These are phyloP conservation scores for Fraxinus latifolia DNA, from an alignment of 305 asterid species.

Conservation along the genomic window DNA sequence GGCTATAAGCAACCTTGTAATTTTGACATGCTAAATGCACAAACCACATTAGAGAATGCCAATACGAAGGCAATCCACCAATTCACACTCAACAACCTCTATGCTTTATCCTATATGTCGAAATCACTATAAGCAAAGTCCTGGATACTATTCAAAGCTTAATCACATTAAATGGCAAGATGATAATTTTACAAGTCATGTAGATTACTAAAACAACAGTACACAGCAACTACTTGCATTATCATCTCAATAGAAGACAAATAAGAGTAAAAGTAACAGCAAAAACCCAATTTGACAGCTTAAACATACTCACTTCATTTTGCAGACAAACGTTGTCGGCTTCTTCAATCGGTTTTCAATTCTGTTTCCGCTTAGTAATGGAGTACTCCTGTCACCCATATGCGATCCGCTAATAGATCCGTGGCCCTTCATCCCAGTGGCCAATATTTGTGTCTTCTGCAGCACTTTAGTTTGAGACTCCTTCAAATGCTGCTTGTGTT, in stretches of 20 bases:
- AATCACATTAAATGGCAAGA: slow-evolving; percentile 1
- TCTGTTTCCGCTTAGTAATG: slow-evolving; percentile 76
- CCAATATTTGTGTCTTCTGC: slow-evolving; percentile 71
- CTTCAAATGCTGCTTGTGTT: slow-evolving; percentile 65
- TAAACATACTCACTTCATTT: slow-evolving; percentile 77
- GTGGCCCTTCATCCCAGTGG: slow-evolving; percentile 73
- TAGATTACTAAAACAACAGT: slow-evolving; percentile 5
- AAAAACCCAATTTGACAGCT: slow-evolving; percentile 17
- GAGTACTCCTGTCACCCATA: slow-evolving; percentile 76
- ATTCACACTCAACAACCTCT: slow-evolving; percentile 3
- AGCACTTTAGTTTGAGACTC: slow-evolving; percentile 83
- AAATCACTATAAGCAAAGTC: not conserved
- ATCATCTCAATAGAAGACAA: slow-evolving; percentile 6
- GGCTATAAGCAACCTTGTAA: not conserved
- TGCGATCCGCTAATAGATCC: slow-evolving; percentile 85
- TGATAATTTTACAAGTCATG: slow-evolving; percentile 2
- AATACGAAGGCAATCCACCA: not conserved
- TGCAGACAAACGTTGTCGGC: slow-evolving; percentile 98
- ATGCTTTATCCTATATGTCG: not conserved
- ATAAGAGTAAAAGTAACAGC: slow-evolving; percentile 10
- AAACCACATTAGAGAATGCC: not conserved
- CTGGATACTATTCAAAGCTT: not conserved
- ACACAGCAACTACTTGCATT: not conserved
- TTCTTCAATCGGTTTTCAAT: slow-evolving; percentile 89
- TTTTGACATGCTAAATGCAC: slow-evolving; percentile 9